Base-by-base conservation (phyloP, 164 flowering plant genomes). In the Dillenia turbinata region DNA sequence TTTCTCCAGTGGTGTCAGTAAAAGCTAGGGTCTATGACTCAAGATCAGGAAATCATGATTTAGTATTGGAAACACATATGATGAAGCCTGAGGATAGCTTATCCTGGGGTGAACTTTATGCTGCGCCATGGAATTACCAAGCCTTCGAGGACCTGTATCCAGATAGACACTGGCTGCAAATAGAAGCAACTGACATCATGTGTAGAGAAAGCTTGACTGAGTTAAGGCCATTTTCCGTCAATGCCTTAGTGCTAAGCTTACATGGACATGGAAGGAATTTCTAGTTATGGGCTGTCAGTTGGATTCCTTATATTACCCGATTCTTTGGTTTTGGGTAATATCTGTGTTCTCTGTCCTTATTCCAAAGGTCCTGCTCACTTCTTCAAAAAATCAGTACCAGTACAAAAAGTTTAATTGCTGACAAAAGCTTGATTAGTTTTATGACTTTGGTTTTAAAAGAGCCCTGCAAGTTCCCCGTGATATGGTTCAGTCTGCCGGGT, bases 231-330 rank as follows among this genome's bases (percentile, higher is more conserved):
- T 89, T 94, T 68, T 94, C 97, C 12, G 55, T 89, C n/a, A 83
- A 79, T 68, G 95, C 52, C 69, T 69, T 15, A 77, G 66, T 52
- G 74, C 79, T 12, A 75, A 76, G 69, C 56, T 85, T 48, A 69
- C 80, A 24, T 94, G 98, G 98, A 85, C 76, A 58, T 91, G 92
- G 97, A 86, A 69, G 70, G 99, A 94, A 73, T 82, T 89, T 75
- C 22, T 78, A 10, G 96, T 91, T 49, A 89, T 94, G 96, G 99
- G 99, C 46, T 83, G 91, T 77, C 90, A 89, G 46, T 91, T 93
- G 97, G 89, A 61, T 49, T 77, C 79, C 49, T 66, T 94, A 43
- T 91, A 94, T 73, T 77, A 69, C 70, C 97, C 96, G 9, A 66
- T 94, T 54, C 63, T 94, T 56, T 88, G 89, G 93, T 68, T 64